Conservation (phyloP, 1,284 basidiomycete genomes). For the Cryptococcus hybrid region DNA sequence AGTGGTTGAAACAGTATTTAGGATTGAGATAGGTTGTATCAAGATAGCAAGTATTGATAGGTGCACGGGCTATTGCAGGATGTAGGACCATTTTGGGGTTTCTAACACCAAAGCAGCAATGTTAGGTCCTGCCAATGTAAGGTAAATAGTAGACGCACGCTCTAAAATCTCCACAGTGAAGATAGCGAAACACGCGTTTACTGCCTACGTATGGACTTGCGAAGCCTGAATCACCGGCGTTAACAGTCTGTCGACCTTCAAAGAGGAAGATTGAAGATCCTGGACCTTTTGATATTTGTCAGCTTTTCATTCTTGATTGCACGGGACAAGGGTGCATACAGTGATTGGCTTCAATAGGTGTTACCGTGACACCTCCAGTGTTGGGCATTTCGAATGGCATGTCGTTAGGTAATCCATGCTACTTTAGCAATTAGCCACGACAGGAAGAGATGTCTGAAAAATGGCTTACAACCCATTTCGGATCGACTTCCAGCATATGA, state of each 20-base stretch:
- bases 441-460: neutral
- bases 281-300: slow-evolving; percentile 58
- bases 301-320: neutral
- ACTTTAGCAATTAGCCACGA: slow-evolving; percentile 7
- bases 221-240: slow-evolving; percentile 77
- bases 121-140: neutral
- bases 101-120: slow-evolving; percentile 29
- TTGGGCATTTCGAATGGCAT: slow-evolving; percentile 69
- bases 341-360: slow-evolving; percentile 96
- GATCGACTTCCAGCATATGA: slow-evolving; percentile 83
- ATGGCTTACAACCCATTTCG: slow-evolving; percentile 74
- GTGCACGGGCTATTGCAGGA: slow-evolving; percentile 71
- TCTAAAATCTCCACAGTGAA: slow-evolving; percentile 95
- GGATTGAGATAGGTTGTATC: slow-evolving; percentile 97
- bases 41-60: slow-evolving; percentile 83
- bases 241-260: slow-evolving; percentile 81
- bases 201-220: slow-evolving; percentile 70
- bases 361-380: slow-evolving; percentile 83
- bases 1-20: slow-evolving; percentile 91
- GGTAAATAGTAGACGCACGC: slow-evolving; percentile 54
- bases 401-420: slow-evolving; percentile 69
- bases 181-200: slow-evolving; percentile 71
- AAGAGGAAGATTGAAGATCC: slow-evolving; percentile 93
- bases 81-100: slow-evolving; percentile 78
- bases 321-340: slow-evolving; percentile 55